A percentile compares a stretch with the other conserved stretches of the same genome.
These are phyloP conservation scores for Calonectria hawksworthii DNA, from an alignment of 2,329 filamentous ascomycete species.

Conservation along the genomic window DNA sequence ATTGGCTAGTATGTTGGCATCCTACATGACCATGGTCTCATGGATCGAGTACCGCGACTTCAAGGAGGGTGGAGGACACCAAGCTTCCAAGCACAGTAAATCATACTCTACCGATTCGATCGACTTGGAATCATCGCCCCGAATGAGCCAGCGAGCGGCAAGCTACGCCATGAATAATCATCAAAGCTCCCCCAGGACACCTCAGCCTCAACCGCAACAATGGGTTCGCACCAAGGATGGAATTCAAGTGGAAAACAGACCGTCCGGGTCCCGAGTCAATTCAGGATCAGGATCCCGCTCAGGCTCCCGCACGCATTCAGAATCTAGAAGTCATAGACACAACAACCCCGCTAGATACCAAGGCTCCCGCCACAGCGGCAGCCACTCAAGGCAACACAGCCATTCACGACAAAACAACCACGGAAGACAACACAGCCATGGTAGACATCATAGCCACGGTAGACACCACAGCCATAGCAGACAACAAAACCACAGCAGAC, in stretches of 20 bases:
- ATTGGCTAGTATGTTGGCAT: background rate
- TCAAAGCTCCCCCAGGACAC: background rate
- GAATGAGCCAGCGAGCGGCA: background rate
- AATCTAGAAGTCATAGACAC: background rate
- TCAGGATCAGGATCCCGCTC: background rate
- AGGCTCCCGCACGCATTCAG: background rate
- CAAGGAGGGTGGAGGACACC: background rate
- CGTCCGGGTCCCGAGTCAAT: background rate
- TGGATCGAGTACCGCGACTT: slow-evolving; percentile 17
- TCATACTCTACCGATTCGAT: background rate
- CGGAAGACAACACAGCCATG: background rate
- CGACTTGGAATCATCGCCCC: background rate
- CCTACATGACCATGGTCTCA: slow-evolving; percentile 10
- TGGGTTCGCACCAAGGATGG: background rate
- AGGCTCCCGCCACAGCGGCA: background rate
- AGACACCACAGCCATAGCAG: slow-evolving; percentile 8
- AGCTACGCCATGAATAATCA: background rate
- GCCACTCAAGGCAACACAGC: background rate
- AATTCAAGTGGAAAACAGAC: background rate
- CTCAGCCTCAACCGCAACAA: background rate
- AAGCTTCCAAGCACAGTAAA: background rate
- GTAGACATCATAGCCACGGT: background rate
- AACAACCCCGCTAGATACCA: background rate
- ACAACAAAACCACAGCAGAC: background rate
- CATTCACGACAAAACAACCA: slow-evolving; percentile 7